These are phyloP conservation scores for Leucocoprinus birnbaumii DNA, from an alignment of 768 basidiomycete species.

Conservation along the genomic window DNA sequence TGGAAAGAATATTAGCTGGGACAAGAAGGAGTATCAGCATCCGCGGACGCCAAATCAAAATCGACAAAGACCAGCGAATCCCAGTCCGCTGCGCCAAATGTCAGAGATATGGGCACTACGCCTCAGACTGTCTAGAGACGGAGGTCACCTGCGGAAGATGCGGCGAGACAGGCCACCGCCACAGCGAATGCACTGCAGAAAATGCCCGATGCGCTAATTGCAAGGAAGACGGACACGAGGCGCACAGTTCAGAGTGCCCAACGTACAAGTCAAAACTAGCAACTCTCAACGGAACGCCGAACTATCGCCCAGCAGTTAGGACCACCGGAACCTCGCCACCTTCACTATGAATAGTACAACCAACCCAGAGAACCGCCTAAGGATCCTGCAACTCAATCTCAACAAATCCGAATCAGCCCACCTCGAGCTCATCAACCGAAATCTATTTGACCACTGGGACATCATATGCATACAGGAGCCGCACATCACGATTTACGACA, in stretches of 20 bases:
- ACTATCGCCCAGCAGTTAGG: no score
- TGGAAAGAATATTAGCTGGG: neutral
- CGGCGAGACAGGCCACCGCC: neutral
- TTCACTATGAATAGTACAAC: neutral
- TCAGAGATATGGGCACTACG: neutral
- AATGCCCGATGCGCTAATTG: neutral
- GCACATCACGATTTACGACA: conserved; percentile 20
- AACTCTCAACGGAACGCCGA: neutral
- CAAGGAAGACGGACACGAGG: neutral
- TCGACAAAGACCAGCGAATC: neutral
- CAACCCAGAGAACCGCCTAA: neutral
- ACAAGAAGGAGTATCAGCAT: neutral
- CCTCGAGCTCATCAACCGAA: conserved; percentile 12
- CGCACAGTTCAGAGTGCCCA: neutral
- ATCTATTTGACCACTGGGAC: conserved; percentile 21
- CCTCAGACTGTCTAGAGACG: neutral
- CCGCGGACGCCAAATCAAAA: neutral
- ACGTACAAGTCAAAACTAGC: neutral
- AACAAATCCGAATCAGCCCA: conserved; percentile 16
- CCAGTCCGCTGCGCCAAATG: neutral
- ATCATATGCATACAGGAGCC: conserved; percentile 39
- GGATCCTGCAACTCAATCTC: conserved; percentile 17
- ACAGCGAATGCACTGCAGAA: neutral
- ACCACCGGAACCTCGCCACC: no score
- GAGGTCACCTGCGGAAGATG: neutral